These are phyloP conservation scores for Botrytis medusae DNA, from an alignment of 2,329 filamentous ascomycete species.

Conservation along the genomic window DNA sequence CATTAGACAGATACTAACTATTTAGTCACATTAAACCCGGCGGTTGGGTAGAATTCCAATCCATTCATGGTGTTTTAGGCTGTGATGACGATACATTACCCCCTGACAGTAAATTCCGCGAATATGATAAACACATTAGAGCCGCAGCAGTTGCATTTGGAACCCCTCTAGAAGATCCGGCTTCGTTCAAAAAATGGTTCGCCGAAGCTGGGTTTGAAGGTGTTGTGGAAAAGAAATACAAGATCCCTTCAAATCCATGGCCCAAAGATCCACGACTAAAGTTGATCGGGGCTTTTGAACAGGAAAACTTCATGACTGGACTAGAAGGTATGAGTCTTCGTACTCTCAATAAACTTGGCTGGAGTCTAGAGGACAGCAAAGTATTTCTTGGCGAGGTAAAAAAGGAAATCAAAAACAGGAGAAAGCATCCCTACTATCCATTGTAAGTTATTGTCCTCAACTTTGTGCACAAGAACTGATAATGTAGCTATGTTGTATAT, in stretches of 20 bases:
- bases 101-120: neutral
- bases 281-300: slow-evolving; percentile 24
- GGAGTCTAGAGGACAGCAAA: neutral
- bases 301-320: neutral
- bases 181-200: slow-evolving; percentile 34
- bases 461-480: neutral
- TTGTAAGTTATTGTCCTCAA: neutral
- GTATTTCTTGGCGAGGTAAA: slow-evolving; percentile 4
- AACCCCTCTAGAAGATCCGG: neutral
- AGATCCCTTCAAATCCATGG: slow-evolving; percentile 35
- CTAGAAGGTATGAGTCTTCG: slow-evolving; percentile 7
- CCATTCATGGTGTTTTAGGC: neutral
- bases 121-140: slow-evolving; percentile 22
- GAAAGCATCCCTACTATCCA: neutral
- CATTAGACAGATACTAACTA: neutral
- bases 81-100: neutral
- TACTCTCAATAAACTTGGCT: neutral
- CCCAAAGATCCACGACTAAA: slow-evolving; percentile 34
- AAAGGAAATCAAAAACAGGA: neutral
- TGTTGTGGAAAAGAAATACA: slow-evolving; percentile 34
- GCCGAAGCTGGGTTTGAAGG: slow-evolving; percentile 32
- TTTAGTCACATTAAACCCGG: neutral
- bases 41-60: neutral
- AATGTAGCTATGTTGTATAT: neutral
- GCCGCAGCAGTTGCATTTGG: neutral